Base-by-base conservation (phyloP, 2,329 filamentous ascomycete genomes). In the Alternaria angustiovoidea region DNA sequence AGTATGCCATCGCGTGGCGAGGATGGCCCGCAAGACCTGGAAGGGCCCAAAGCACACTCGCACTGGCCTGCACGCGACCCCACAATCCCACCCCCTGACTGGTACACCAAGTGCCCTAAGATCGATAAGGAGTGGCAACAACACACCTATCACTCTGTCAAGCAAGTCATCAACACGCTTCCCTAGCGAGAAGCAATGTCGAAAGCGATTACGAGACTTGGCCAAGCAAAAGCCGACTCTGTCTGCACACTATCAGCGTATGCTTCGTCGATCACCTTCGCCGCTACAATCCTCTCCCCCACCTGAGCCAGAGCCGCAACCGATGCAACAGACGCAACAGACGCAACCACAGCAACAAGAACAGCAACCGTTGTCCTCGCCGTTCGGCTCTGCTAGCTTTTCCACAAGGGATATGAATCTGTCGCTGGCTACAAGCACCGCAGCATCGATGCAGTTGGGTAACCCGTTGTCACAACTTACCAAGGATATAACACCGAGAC, bases 221-320 rank as follows among this genome's bases (percentile, higher is more conserved):
- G 88, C 87, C 74, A 87, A 86, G 72, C 81, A 83, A 63, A 87
- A 88, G 69, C 86, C 88, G 58, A 86, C 83, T 7, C 84, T 89
- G 51, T 85, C 87, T 36, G 86, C 87, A 20, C 87, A 89, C 69
- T 89, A 89, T 71, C 86, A 89, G 71, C 83, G 88, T 61, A 81
- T 89, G 67, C 80, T 89, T 62, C 82, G 83, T 38, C 82, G 87
- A 53, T 89, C 85, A 55, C 87, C 88, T 11, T 88, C 87, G 24
- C 87, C 87, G 3, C 82, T 86, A 67, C 75, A 81, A 30, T 79
- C 58, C 30, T 61, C 76, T 11, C 78, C 78, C 30, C 75, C 76
- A n/a, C 70, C 75, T 11, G 71, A 72, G 43, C 58, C 80, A 12
- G 61, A 66, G 5, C 44, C 59, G 77, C 61, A 81, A 81, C 51